Base-by-base conservation (phyloP, 371 early-diverging fungal species). In the Homolaphlyctis polyrhiza region DNA sequence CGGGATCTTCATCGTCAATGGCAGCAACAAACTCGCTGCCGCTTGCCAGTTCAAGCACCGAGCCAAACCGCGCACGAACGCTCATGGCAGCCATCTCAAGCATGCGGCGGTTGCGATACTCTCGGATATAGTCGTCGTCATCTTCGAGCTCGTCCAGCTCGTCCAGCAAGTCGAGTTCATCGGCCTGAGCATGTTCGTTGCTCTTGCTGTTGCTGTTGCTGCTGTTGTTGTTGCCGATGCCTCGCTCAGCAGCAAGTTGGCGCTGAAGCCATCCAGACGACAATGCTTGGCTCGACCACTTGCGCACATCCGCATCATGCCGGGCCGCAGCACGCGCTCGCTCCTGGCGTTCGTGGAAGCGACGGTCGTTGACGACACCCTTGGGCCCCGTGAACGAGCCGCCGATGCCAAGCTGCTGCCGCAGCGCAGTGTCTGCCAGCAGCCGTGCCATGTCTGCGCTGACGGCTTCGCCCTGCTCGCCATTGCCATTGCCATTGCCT, bases 351-450 rank as follows among this genome's bases (percentile, higher is more conserved):
- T 71, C 27, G 63, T 79, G 78, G 58, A 79, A 79, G 51, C 64
- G 58, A 51, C 69, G 62, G 69, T 82, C 82, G 54, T 73, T 75
- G 25, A 76, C 52, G 25, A 82, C 82, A 35, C 82, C 79, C 55
- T 82, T 82, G 0, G 78, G 77, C 1, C 82, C 82, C 8, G 79
- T 82, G 57, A 73, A 68, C 23, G 70, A 57, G 47, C 75, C 70
- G 27, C 76, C 79, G 45, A 74, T 51, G 25, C 68, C 68, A n/a
- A 76, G 68, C 25, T 66, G 58, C 47, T 70, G 72, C 1, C 79
- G 63, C 35, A 69, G 49, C 1, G 62, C 63, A 29, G 65, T 57
- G 65, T 76, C 76, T 1, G 61, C 25, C 13, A 69, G 50, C 29
- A 68, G 61, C 4, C 68, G 67, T 23, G 57, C 58, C 57, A 57